Base-by-base conservation (phyloP, 1,284 basidiomycete species). In the Cystobasidium pallidum region DNA sequence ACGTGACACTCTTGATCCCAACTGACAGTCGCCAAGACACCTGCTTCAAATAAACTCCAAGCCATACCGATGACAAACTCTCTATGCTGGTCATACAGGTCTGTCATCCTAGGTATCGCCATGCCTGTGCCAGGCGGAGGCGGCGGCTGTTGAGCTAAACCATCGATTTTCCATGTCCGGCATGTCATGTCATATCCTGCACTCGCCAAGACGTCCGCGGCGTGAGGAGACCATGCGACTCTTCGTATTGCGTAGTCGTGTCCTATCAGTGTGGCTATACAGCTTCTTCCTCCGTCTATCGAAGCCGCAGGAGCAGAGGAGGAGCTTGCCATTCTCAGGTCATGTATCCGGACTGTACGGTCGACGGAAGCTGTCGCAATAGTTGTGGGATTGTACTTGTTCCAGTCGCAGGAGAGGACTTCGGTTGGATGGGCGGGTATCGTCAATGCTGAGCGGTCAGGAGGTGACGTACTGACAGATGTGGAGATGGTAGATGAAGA, bases 151-250 rank as follows among this genome's bases (percentile, higher is more conserved):
- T 81, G 84, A 26, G 90, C 78, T 87, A 66, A 15, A 8, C 52
- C 36, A 13, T 52, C 58, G 10, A 73, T 26, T 21, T 86, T 89
- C 82, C 84, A 97, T 87, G 94, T 84, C 81, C 92, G 84, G 80
- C 91, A 93, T 1, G 92, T 92, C 95, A 98, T 99, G 80, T 99
- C 95, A 81, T 98, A 99, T 75, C 90, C 89, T 24, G 90, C 91
- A 64, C 87, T 90, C 0, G 91, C 90, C 28, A 98, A 82, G 10
- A 94, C 78, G 76, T 92, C 88, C 1, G 89, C 82, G n/a, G 78
- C 79, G 74, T 86, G 86, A 13, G 84, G 81, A 0, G 74, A 74
- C 75, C 75, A 78, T 65, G 82, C 81, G 6, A 86, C 82, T 66
- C 82, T 81, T 19, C 84, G 79, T 24, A 84, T 81, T 0, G 84